A percentile compares a stretch with the other conserved stretches of the same genome.
Conservation (phyloP, 2,329 filamentous ascomycete species). For the Aspergillus pseudonomiae region DNA sequence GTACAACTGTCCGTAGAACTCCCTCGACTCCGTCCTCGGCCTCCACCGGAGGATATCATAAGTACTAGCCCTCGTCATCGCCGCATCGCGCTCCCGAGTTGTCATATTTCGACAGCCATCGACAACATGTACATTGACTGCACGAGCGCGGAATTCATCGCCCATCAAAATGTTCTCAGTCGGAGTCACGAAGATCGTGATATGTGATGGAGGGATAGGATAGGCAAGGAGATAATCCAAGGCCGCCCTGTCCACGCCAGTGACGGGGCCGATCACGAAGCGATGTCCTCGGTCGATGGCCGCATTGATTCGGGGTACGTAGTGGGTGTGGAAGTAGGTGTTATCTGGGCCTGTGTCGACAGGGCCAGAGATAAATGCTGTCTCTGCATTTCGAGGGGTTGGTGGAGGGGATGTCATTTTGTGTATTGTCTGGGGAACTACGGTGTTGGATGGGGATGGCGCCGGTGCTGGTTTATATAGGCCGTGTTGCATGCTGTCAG, state of each 20-base stretch:
- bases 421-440: background rate
- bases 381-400: background rate
- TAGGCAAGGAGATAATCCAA: constrained; percentile 30
- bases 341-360: constrained; percentile 27
- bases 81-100: constrained; percentile 33
- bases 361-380: constrained; percentile 39
- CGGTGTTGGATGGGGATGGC: background rate
- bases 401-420: background rate
- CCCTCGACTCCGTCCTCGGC: constrained; percentile 28
- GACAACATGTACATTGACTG: constrained; percentile 22
- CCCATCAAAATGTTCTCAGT: constrained; percentile 28
- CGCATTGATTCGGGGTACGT: constrained; percentile 24
- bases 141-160: constrained; percentile 12
- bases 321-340: constrained; percentile 36
- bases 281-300: constrained; percentile 23
- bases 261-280: constrained; percentile 29
- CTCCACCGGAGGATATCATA: constrained; percentile 41
- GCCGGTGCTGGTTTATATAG: background rate
- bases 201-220: constrained; percentile 21
- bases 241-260: constrained; percentile 32
- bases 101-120: constrained; percentile 17
- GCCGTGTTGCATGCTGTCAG: background rate
- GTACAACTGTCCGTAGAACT: constrained; percentile 30
- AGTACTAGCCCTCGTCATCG: constrained; percentile 33
- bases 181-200: constrained; percentile 28